phyloP scores from a whole-genome alignment of 768 basidiomycete species.

The Russula griseocarnosa region DNA sequence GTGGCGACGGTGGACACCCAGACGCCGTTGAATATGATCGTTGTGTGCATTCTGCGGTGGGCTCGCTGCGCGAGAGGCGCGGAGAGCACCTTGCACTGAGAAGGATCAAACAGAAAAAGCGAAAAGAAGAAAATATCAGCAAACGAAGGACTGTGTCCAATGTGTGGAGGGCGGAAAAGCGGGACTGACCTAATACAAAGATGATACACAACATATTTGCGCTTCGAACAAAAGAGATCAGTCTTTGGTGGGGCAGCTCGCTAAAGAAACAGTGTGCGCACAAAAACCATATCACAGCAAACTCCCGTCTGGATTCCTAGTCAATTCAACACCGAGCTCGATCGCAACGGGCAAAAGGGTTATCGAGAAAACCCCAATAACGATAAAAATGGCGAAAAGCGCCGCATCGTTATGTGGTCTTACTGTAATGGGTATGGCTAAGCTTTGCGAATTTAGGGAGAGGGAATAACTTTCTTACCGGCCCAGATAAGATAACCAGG shows the following conservation, averaged over 20 bases:
- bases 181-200: constrained; percentile 5
- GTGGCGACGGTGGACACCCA: constrained; percentile 42
- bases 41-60: constrained; percentile 71
- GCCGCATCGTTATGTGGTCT: constrained; percentile 55
- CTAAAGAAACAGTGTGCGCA: constrained; percentile 36
- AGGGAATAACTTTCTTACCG: constrained; percentile 40
- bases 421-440: constrained; percentile 39
- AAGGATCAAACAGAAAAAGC: neutral
- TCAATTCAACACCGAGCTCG: constrained; percentile 76
- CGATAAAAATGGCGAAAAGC: constrained; percentile 61
- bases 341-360: constrained; percentile 71
- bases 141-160: neutral
- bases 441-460: neutral
- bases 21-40: constrained; percentile 62
- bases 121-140: neutral
- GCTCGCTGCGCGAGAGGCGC: constrained; percentile 52
- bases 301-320: constrained; percentile 73
- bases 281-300: constrained; percentile 72
- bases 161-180: constrained; percentile 1
- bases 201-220: constrained; percentile 11
- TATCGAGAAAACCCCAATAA: constrained; percentile 63
- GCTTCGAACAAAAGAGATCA: neutral
- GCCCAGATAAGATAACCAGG: constrained; percentile 83
- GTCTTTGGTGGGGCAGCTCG: neutral
- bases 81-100: constrained; percentile 53